Conservation (phyloP, 2,329 filamentous ascomycete species). For the Cyphellophora europaea region DNA sequence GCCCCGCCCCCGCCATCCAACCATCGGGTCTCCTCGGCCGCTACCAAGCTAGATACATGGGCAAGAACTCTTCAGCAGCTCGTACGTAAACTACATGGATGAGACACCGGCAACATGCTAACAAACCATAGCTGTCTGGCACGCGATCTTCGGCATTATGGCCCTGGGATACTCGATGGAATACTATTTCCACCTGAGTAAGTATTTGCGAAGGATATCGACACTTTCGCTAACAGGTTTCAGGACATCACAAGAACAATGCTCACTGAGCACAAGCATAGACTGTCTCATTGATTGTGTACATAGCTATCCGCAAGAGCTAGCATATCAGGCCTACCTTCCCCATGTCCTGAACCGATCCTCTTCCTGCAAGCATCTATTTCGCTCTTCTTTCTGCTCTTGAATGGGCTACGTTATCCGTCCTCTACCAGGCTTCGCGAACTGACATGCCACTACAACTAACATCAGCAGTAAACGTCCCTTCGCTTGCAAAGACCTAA, state of each 20-base stretch:
- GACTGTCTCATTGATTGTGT: conserved; percentile 1
- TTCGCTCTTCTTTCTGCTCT: too few relatives aligned
- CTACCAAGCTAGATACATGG: conserved; percentile 85
- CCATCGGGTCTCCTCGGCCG: conserved; percentile 72
- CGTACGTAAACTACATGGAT: conserved; percentile 68
- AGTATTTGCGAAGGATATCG: too few relatives aligned
- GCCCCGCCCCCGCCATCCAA: conserved; percentile 74
- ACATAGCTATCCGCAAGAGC: not conserved
- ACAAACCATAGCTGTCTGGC: conserved; percentile 65
- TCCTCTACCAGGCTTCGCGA: too few relatives aligned
- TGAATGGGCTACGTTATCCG: too few relatives aligned
- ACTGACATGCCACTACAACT: too few relatives aligned
- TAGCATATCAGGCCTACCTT: too few relatives aligned
- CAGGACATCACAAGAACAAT: conserved; percentile 99
- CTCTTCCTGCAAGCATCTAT: too few relatives aligned
- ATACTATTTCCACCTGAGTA: conserved; percentile 99
- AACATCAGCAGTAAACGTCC: too few relatives aligned
- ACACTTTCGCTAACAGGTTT: conserved; percentile 6
- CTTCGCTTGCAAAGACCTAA: too few relatives aligned
- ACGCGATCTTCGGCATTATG: conserved; percentile 70
- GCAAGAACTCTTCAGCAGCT: conserved; percentile 79
- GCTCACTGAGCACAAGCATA: conserved; percentile 55
- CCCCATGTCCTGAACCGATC: conserved; percentile 1
- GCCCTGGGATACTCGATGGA: conserved; percentile 88
- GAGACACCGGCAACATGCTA: conserved; percentile 1